Evolutionary conservation across 306 rosid genomes (phyloP), one percentile per base, ranked within the genome.

Genomic region (Quercus berberidifolia): DNA sequence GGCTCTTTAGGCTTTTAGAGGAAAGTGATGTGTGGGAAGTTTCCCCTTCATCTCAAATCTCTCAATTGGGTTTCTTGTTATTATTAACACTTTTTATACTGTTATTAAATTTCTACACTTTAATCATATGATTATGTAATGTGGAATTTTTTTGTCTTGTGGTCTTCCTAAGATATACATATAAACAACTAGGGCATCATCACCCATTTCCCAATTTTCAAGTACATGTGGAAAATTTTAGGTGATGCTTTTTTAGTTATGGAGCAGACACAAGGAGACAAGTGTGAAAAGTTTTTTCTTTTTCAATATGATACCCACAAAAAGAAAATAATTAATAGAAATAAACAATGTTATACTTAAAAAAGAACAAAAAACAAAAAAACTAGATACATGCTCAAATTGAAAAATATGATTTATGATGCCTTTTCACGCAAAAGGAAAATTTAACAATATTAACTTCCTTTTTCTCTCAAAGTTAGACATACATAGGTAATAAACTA

Each of bases 1-100:
- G 74, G 69, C 68, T 67, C 41, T 62, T 31, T 63, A 73, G 18
- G 57, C 69, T 79, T 81, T 87, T 69, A 59, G 60, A 58, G 57
- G 87, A 82, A 73, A 82, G 83, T 70, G 85, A 86, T 78, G 46
- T 9, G 54, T 57, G 76, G 78, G 83, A 78, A 80, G 78, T 75
- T 82, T 82, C 81, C 69, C 41, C 76, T 49, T 74, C 35, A 71
- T 76, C 57, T 73, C 76, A 5, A 31, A 72, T 79, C 23, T 77
- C 59, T 41, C 46, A 41, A 33, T 65, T 43, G 31, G 25, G 35
- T 38, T 71, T 56, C 55, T 75, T 67, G 25, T 70, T 65, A 25
- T 69, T 73, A 60, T 55, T 58, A 41, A 14, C 30, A 65, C 25
- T 5, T 33, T 31, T 33, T 67, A 6, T 5, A 35, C 41, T 17